phyloP scores from a whole-genome alignment of 257 asterid genomes.

The Scutellaria baicalensis region DNA sequence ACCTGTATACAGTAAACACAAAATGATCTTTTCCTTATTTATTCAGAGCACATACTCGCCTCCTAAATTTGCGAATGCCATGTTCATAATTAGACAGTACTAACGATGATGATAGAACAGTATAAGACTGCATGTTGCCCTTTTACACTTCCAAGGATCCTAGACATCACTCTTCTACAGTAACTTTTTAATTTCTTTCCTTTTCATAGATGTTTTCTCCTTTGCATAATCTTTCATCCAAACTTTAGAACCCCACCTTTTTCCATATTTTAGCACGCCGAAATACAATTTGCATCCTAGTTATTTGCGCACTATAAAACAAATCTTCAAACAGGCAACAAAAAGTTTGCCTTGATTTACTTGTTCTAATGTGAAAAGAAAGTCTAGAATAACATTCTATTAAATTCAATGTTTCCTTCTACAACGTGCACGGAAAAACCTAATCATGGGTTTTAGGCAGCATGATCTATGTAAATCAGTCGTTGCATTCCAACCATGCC shows the following conservation, averaged over 20 bases:
- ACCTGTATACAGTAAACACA: background rate
- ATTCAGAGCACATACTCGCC: background rate
- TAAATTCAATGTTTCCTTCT: background rate
- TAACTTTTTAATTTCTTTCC: background rate
- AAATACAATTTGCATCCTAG: background rate
- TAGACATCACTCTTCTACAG: background rate
- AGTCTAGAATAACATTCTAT: background rate
- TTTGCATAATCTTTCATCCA: background rate
- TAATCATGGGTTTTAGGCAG: background rate
- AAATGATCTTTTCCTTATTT: background rate
- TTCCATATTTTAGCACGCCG: background rate
- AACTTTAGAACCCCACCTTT: background rate
- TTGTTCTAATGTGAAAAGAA: background rate
- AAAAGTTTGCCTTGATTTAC: background rate
- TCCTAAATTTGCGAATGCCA: background rate
- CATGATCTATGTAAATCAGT: background rate
- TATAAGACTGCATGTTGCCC: background rate
- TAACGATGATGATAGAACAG: background rate
- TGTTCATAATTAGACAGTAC: background rate
- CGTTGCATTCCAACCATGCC: background rate
- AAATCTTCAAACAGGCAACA: background rate
- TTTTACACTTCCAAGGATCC: background rate
- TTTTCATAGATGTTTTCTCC: background rate
- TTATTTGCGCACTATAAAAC: background rate
- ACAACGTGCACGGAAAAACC: background rate